Evolutionary conservation across 1,284 basidiomycete genomes (phyloP), one percentile per base, ranked within the genome.

Genomic region (Athelia psychrophila): DNA sequence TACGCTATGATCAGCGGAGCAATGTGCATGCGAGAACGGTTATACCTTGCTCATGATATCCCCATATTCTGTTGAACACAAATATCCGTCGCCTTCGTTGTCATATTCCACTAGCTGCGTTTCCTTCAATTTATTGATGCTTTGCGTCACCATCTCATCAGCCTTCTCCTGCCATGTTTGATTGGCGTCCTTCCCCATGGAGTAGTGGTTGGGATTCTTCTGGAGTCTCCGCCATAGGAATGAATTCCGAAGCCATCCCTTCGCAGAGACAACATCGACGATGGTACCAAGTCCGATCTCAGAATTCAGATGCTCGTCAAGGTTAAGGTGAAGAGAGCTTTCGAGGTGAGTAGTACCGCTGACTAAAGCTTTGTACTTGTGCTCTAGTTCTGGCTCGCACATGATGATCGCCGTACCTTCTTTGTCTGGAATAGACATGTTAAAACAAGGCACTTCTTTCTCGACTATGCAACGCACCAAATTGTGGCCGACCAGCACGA

Each of bases 251-350:
- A 94, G 72, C 95, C 95, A 97, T 12, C 78, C 73, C 60, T 84
- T 88, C 1, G 92, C 94, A 3, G 80, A 80, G 2, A 75, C 67
- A 3, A 90, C 58, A 56, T 79, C 77, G 2, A 74, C 81, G 59
- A 96, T 93, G 0, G 92, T 95, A 2, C 84, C 81, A 8, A 97
- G 77, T 0, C 87, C 87, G 49, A 97, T 88, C 70, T 98, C 95
- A 2, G 93, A 94, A 64, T 97, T 97, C 60, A 98, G 72, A 65
- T 97, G 93, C 65, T 97, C 95, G 2, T 85, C 75, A 10, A 98
- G 80, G 62, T 91, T 90, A 49, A 75, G 72, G 65, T 97, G 94
- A 25, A 96, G 78, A 56, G 80, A 88, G 65, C 91, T 94, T 68
- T 96, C 94, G 35, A 96, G 75, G 22, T 86, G 70, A 0, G 88